Base-by-base conservation (phyloP, 1,284 basidiomycete genomes). In the Golubevia pallescens region DNA sequence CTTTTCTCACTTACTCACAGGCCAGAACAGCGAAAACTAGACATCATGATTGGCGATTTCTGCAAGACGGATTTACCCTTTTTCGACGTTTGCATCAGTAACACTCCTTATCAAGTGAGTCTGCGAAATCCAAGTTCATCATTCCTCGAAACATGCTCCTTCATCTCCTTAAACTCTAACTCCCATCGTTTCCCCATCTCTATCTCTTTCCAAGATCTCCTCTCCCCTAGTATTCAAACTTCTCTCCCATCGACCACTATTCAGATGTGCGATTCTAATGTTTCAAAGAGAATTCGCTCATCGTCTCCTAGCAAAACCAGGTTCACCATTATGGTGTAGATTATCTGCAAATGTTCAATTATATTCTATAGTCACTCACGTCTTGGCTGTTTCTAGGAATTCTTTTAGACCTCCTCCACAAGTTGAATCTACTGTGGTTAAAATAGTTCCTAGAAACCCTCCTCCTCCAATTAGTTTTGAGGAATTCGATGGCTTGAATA, bases 41-140 rank as follows among this genome's bases (percentile, higher is more conserved):
- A 97, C 73, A 92, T 98, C 74, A 91, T 97, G 79, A 92, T 98
- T 62, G 96, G 95, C 63, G 95, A 99, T 86, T 98, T 98, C 84
- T 93, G 97, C 86, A 99, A 99, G 87, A 94, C 93, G 20, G 93
- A 95, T 54, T 88, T 99, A 20, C 96, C 96, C 2, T 98, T 96
- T 87, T 98, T 99, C 80, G 96, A 99, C 87, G 96, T 97, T 67
- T 97, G 95, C 89, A 99, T 99, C 85, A 95, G 93, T 79, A 99
- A 99, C 86, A 99, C 96, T 1, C 96, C 96, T 0, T 99, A 99
- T 87, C 96, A 98, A 86, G 89, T 89, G 16, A 58, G 86, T 78
- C 19, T 32, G n/a, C 13, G 32, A 34, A 16, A 38, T n/a, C 14
- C 54, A 21, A 14, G 55, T 32, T 53, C n/a, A 57, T 57, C 57